These are phyloP conservation scores for Coffea eugenioides DNA, from an alignment of 257 asterid species.

Conservation along the genomic window DNA sequence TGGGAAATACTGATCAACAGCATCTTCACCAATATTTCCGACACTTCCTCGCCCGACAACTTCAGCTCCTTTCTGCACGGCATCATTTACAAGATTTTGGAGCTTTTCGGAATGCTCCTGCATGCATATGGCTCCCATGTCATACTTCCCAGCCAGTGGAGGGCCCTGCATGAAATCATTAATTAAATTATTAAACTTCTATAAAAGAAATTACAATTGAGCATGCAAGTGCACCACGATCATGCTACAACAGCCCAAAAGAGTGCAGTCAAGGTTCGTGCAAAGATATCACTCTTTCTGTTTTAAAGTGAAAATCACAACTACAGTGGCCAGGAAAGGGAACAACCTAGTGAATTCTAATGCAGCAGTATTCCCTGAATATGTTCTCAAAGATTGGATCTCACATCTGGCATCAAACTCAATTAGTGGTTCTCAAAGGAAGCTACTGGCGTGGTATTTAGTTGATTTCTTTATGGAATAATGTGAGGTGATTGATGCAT, in stretches of 20 bases:
- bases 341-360: not conserved
- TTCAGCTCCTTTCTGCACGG: constrained; percentile 89
- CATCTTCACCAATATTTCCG: constrained; percentile 95
- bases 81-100: constrained; percentile 82
- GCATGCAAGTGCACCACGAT: not conserved
- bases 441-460: not conserved
- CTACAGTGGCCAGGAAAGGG: not conserved
- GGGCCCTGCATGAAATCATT: constrained; percentile 67
- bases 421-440: too few species aligned
- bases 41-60: constrained; percentile 90
- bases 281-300: not conserved
- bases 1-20: constrained; percentile 96
- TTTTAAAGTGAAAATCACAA: not conserved
- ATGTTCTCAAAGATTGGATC: not conserved
- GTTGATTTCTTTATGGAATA: too few species aligned
- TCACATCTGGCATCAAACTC: not conserved
- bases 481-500: not conserved
- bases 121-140: constrained; percentile 99
- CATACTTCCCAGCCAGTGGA: constrained; percentile 82
- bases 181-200: constrained; percentile 7
- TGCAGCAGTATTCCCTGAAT: not conserved
- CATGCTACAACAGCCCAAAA: not conserved
- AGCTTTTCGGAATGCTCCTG: constrained; percentile 98
- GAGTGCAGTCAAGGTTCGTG: not conserved
- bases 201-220: constrained; percentile 3